Conservation (phyloP, 768 basidiomycete genomes). For the Tulasnella sp. region DNA sequence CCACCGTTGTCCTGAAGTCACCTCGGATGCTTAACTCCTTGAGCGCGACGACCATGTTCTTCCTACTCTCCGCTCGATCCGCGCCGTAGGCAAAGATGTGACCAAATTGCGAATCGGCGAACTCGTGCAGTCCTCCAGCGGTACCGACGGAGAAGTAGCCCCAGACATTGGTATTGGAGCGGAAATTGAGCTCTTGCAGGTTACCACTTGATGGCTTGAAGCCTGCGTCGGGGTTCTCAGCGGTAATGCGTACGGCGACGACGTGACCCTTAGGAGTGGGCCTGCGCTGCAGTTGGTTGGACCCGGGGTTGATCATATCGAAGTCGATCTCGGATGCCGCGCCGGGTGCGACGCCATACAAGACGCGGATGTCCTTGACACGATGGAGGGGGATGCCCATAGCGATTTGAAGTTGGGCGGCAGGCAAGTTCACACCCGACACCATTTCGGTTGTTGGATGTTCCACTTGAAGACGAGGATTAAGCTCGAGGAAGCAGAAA, state of each 20-base stretch:
- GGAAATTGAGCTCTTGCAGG: constrained; percentile 97
- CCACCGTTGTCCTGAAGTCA: constrained; percentile 96
- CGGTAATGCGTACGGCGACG: constrained; percentile 97
- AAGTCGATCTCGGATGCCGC: constrained; percentile 92
- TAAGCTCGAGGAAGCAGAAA: constrained; percentile 97
- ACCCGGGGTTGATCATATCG: constrained; percentile 83
- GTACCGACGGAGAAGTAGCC: constrained; percentile 97
- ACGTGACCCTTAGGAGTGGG: constrained; percentile 97
- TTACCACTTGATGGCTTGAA: constrained; percentile 98
- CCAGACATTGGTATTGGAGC: constrained; percentile 98
- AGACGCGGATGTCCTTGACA: constrained; percentile 87
- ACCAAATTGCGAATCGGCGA: constrained; percentile 97
- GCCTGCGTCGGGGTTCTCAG: constrained; percentile 98
- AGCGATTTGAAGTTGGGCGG: constrained; percentile 91
- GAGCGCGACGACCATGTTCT: constrained; percentile 98
- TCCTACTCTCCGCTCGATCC: constrained; percentile 86
- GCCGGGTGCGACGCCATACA: constrained; percentile 90
- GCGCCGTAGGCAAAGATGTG: constrained; percentile 99
- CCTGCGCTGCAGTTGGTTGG: constrained; percentile 80
- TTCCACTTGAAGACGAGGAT: constrained; percentile 98
- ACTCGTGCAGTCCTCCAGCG: constrained; percentile 95
- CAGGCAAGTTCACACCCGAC: constrained; percentile 95
- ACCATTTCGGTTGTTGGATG: constrained; percentile 99
- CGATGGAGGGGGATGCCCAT: constrained; percentile 97
- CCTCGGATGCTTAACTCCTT: constrained; percentile 98